These are phyloP conservation scores for Cercophora samala DNA, from an alignment of 495 filamentous ascomycete species.

Conservation along the genomic window DNA sequence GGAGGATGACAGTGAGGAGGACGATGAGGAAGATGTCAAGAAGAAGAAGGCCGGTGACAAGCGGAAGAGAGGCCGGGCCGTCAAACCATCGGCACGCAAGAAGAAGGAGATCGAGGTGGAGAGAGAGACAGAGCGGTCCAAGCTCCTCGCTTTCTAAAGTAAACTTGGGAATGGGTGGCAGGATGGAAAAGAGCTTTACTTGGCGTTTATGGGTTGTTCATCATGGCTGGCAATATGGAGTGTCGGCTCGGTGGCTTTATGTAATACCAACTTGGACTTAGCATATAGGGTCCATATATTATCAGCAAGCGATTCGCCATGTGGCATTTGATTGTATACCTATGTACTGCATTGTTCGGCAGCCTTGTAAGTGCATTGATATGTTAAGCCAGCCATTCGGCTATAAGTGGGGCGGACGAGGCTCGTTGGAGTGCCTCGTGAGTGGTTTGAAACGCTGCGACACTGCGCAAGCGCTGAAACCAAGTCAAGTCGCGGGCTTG, in stretches of 20 bases:
- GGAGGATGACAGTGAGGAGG: conserved; percentile 42
- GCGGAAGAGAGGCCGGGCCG: conserved; percentile 59
- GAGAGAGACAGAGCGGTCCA: conserved; percentile 50
- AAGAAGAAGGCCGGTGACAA: conserved; percentile 59
- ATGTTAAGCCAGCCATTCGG: background rate
- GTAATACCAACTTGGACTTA: background rate
- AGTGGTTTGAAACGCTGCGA: background rate
- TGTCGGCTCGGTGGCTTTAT: background rate
- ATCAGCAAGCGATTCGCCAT: background rate
- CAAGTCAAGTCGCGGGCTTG: background rate
- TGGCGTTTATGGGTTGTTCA: background rate
- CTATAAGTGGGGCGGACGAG: background rate
- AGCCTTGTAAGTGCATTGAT: background rate
- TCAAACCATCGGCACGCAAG: conserved; percentile 62
- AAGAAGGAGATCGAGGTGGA: conserved; percentile 71
- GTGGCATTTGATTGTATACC: background rate
- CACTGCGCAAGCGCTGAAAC: background rate
- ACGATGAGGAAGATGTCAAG: conserved; percentile 37
- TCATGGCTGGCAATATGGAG: background rate
- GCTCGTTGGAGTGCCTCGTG: background rate
- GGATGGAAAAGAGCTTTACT: background rate
- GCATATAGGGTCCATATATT: background rate
- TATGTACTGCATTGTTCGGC: background rate
- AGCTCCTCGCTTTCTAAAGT: conserved; percentile 43
- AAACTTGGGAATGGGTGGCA: background rate